Percentiles rank a stretch among this genome's conserved stretches.
Evolutionary conservation across 2,329 filamentous ascomycete genomes (phyloP).

Genomic region (Septoria linicola): DNA sequence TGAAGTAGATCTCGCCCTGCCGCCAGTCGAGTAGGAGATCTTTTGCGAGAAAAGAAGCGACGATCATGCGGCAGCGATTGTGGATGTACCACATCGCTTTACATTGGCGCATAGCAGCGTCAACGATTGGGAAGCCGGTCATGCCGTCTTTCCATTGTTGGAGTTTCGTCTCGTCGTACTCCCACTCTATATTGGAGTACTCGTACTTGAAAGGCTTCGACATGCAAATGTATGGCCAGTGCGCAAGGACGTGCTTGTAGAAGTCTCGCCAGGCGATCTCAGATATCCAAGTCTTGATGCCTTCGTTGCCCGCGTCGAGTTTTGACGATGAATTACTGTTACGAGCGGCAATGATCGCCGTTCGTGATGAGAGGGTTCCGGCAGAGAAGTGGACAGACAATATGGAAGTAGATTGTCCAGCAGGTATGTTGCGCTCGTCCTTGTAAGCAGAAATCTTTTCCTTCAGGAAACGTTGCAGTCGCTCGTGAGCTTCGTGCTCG

Average conservation of each 20-base stretch:
- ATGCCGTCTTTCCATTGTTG: conserved; percentile 69
- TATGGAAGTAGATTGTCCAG: conserved; percentile 62
- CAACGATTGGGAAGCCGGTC: conserved; percentile 80
- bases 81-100: conserved; percentile 72
- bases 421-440: conserved; percentile 64
- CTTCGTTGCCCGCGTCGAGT: conserved; percentile 64
- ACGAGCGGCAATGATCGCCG: conserved; percentile 63
- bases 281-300: conserved; percentile 72
- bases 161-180: conserved; percentile 69
- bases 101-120: conserved; percentile 82
- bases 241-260: conserved; percentile 78
- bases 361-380: conserved; percentile 67
- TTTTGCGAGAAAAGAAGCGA: conserved; percentile 76
- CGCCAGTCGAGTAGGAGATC: conserved; percentile 82
- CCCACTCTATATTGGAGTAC: conserved; percentile 80
- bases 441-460: conserved; percentile 63
- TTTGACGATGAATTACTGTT: conserved; percentile 61
- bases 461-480: conserved; percentile 67
- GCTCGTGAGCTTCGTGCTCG: conserved; percentile 66
- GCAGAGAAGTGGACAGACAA: conserved; percentile 71
- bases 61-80: conserved; percentile 81
- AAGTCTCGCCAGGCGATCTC: conserved; percentile 87
- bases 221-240: conserved; percentile 84
- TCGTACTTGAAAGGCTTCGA: conserved; percentile 79
- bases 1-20: conserved; percentile 77